Conservation (phyloP, 2,329 filamentous ascomycete genomes). For the Tolypocladium paradoxum region DNA sequence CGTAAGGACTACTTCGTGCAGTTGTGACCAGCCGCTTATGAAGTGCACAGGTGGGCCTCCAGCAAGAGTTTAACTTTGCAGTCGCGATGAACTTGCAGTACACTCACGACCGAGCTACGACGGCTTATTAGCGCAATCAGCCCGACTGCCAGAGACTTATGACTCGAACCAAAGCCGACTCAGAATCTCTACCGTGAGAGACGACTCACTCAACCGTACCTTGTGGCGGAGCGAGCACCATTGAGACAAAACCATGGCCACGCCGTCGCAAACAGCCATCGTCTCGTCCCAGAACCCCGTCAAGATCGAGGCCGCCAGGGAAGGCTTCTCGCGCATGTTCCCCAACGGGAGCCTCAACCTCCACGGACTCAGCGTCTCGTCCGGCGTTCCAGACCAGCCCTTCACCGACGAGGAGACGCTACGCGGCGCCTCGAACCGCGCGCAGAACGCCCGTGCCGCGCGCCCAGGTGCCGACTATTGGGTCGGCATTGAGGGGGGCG, state of each 20-base stretch:
- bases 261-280: slow-evolving; percentile 10
- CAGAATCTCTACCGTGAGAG: too few relatives aligned
- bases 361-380: slow-evolving; percentile 20
- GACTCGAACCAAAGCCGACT: too few relatives aligned
- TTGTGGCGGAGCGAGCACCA: too few relatives aligned
- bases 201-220: too few relatives aligned
- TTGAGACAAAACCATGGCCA: not conserved
- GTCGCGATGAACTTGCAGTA: too few relatives aligned
- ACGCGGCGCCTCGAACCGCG: slow-evolving; percentile 26
- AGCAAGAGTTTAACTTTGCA: too few relatives aligned
- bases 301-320: slow-evolving; percentile 24
- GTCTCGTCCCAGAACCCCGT: slow-evolving; percentile 29
- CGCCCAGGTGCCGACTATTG: slow-evolving; percentile 25
- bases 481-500: slow-evolving; percentile 30
- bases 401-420: slow-evolving; percentile 27
- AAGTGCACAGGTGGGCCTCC: too few relatives aligned
- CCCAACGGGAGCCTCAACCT: slow-evolving; percentile 15
- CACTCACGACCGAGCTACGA: too few relatives aligned
- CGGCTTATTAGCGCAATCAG: too few relatives aligned
- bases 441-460: slow-evolving; percentile 17
- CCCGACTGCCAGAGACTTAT: too few relatives aligned
- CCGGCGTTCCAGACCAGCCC: slow-evolving; percentile 28
- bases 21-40: too few relatives aligned
- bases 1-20: too few relatives aligned
- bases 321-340: slow-evolving; percentile 25